Base-by-base conservation (phyloP, 495 filamentous ascomycete species). In the Trypethelium eluteriae region DNA sequence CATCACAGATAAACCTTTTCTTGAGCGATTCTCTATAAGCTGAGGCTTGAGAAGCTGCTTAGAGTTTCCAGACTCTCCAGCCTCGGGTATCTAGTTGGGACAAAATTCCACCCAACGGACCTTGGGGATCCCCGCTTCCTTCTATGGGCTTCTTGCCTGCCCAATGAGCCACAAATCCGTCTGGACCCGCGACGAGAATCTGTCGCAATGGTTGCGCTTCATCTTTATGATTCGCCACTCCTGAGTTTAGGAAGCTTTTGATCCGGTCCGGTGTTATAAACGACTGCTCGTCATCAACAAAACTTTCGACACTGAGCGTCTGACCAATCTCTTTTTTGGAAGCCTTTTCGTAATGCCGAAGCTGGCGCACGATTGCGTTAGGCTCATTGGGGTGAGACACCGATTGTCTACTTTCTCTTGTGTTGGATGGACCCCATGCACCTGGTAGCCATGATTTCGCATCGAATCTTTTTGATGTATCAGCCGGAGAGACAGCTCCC, bases 171-270 rank as follows among this genome's bases (percentile, higher is more conserved):
- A 97, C 83, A 77, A 98, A 98, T 16, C 94, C 93, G 50, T 94
- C 90, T 0, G 94, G 93, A 0, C 94, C 94, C 2, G 91, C 93
- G 3, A 98, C 80, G 62, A 96, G 77, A 38, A 97, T 78, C 53
- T 82, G 4, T 78, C 74, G 16, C 49, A 3, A 4, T 35, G 10
- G 14, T 34, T 57, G 2, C 9, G 6, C 32, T 12, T 69, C 68
- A 32, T 71, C 66, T 9, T 66, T 56, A 41, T 71, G 67, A 39
- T 68, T 61, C 63, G n/a, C 74, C 57, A 61, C 74, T 75, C n/a
- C 64, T 34, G 25, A 63, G 38, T 64, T 66, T 39, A 69, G 70
- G 38, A 69, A 68, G 32, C 64, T 63, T 62, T 65, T 66, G 25
- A 92, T 74, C 50, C 79, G 76, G 16, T 78, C 71, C 47, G 83